Evolutionary conservation across 2,329 filamentous ascomycete species (phyloP), one percentile per base, ranked within the genome.

Genomic region (Fusarium nisikadoi): DNA sequence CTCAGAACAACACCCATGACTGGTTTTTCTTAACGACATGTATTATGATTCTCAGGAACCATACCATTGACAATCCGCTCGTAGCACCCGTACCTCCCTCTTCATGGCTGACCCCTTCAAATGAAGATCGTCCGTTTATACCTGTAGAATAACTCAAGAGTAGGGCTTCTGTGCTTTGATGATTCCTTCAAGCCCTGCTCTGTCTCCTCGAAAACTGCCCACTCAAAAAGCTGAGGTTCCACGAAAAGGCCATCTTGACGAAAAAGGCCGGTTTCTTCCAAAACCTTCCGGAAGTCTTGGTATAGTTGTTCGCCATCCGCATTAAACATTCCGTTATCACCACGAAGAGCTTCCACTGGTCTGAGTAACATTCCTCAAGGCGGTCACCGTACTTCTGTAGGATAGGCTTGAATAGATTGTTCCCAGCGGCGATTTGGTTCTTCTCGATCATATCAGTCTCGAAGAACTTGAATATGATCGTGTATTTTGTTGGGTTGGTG

Each of bases 251-350:
- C 27, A 6, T 11, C 9, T 29, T n/a, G 13, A 16, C 29, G 2
- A 5, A 47, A 29, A 29, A 29, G 27, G 3, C 19, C 13, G 1
- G 45, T 3, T 16, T 16, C 1, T 2, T 47, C 5, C 13, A 47
- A 29, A 14, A 47, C 27, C 6, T 16, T 3, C 0, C 20, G 1
- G n/a, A 47, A 14, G 3, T 47, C 27, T 2, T 8, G 19, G 9
- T 29, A 46, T 8, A n/a, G 1, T 2, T 16, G 19, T n/a, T 29
- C 0, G 6, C 45, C 19, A 14, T 29, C 13, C 3, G 1, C 8
- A n/a, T 46, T 25, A 29, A 16, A n/a, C 19, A 46, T 4, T 46
- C 1, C 6, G 43, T 20, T n/a, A 46, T 11, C 8, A 11, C 19
- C n/a, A 46, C 11, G 3, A 3, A 29, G 25, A 46, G 9, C 43